Evolutionary conservation across 1,284 basidiomycete species (phyloP), one percentile per base, ranked within the genome.

Genomic region (Apiotrichum sp.): DNA sequence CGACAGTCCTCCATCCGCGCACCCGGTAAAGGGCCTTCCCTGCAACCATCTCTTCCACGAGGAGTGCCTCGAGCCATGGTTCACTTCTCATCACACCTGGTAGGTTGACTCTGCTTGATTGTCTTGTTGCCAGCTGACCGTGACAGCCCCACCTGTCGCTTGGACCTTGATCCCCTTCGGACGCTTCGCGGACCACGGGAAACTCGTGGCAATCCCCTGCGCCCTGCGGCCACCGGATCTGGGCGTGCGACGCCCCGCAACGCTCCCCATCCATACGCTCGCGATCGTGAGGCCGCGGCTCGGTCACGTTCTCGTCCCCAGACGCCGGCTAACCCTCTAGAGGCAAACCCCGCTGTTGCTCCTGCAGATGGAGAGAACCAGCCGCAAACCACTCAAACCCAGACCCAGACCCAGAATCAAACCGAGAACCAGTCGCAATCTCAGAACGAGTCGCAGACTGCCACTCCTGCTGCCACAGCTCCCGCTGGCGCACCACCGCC

Each of bases 21-120:
- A 52, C 33, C 41, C 53, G 0, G 66, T 76, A n/a, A 76, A 74
- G 60, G 67, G 62, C 8, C 62, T 76, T 46, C 74, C 74, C 0
- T 76, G 74, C 58, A 72, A 75, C 63, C 74, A 76, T 52, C 63
- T 76, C 31, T 76, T 73, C 59, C 73, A 75, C 50, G 68, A 59
- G 13, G 58, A 59, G 8, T 76, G 74, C 53, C 58, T 76, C 14
- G 60, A 70, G 52, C 73, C 72, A 4, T 76, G 74, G 74, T 70
- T 76, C 40, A 56, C 63, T 1, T 64, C 65, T 3, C 68, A 74
- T 46, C 71, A 72, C 53, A 77, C 69, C 16, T 77, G 74, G 73
- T 73, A 48, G 68, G 73, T 62, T 32, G 31, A 32, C 31, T n/a
- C 4, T 31, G 4, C 16, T 33, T 3, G 13, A 1, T 9, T 13